These are phyloP conservation scores for Moricandia arvensis DNA, from an alignment of 345 rosid genomes.

Conservation along the genomic window DNA sequence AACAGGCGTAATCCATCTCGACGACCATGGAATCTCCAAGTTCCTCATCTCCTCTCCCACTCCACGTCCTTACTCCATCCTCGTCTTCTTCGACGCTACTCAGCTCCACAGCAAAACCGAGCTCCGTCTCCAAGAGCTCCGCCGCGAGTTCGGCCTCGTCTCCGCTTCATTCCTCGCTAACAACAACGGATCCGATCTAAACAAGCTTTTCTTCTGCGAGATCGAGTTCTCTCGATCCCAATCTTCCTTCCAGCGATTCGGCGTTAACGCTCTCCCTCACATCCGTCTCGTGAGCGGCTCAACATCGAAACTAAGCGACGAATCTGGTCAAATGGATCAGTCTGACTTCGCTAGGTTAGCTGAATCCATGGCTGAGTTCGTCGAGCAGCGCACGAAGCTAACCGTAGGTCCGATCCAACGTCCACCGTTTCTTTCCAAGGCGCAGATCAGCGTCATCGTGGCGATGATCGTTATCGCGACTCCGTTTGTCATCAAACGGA, in stretches of 20 bases:
- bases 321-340: conserved; percentile 72
- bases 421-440: conserved; percentile 59
- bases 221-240: conserved; percentile 73
- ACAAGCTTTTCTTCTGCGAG: conserved; percentile 78
- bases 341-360: conserved; percentile 68
- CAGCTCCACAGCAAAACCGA: conserved; percentile 62
- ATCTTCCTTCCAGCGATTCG: conserved; percentile 65
- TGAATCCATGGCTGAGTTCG: conserved; percentile 76
- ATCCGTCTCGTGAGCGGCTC: conserved; percentile 66
- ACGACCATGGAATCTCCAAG: conserved; percentile 73
- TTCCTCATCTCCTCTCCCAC: conserved; percentile 65
- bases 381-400: conserved; percentile 59
- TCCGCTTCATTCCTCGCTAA: conserved; percentile 70
- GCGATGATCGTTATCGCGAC: conserved; percentile 40
- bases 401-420: conserved; percentile 68
- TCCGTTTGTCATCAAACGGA: conserved; percentile 52
- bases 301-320: conserved; percentile 52
- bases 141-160: conserved; percentile 65
- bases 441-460: conserved; percentile 41
- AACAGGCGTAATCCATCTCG: conserved; percentile 72
- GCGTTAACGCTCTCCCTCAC: conserved; percentile 90
- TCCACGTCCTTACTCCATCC: conserved; percentile 70
- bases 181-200: conserved; percentile 47
- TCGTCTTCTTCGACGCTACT: conserved; percentile 87
- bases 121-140: conserved; percentile 69